phyloP scores from a whole-genome alignment of 306 rosid genomes.

The Hylodesmum podocarpum region DNA sequence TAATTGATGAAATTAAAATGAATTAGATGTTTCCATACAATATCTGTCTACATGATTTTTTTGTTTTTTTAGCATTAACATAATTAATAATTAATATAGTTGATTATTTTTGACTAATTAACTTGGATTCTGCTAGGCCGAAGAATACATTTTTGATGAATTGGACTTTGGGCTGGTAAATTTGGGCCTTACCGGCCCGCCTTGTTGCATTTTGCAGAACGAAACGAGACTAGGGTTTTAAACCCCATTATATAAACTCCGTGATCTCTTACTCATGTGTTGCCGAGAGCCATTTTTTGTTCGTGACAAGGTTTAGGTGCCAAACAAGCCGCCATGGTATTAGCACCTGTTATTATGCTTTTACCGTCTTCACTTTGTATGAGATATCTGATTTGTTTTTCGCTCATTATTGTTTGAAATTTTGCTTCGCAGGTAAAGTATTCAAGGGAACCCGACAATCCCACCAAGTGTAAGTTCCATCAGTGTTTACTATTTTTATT shows the following conservation, averaged over 20 bases:
- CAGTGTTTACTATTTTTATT: background rate
- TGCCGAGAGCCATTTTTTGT: background rate
- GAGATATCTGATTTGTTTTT: background rate
- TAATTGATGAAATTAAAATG: too few species aligned
- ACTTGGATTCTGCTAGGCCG: too few species aligned
- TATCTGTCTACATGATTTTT: too few species aligned
- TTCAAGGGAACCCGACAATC: constrained; percentile 89
- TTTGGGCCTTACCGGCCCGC: background rate
- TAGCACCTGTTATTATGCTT: too few species aligned
- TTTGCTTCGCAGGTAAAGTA: constrained; percentile 68
- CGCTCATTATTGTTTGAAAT: too few species aligned
- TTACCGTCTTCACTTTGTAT: background rate
- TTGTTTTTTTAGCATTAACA: too few species aligned
- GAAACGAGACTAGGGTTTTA: background rate
- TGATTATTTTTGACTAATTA: too few species aligned
- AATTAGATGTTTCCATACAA: too few species aligned
- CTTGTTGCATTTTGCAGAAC: too few species aligned
- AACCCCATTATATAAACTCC: constrained; percentile 1
- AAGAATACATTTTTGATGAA: too few species aligned
- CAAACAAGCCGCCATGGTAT: constrained; percentile 57
- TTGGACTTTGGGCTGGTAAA: background rate
- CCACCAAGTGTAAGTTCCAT: constrained; percentile 72
- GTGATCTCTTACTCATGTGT: background rate
- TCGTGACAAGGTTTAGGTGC: background rate
- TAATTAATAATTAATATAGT: too few species aligned